Conservation (phyloP, 1,139 yeast genomes). For the Arxiozyma bovina region DNA sequence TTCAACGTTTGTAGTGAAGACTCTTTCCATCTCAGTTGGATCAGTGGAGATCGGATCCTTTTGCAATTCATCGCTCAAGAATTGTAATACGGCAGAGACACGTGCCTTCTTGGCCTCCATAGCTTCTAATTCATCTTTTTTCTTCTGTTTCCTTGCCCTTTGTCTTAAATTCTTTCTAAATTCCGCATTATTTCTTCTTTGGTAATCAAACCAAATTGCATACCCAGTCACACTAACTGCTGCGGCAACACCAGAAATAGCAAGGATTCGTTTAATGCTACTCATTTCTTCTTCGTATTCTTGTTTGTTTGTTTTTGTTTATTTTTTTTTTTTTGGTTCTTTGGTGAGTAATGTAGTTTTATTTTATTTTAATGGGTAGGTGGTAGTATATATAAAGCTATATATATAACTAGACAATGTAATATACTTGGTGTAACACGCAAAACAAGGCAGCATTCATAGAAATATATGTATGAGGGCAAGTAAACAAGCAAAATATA, state of each 20-base stretch:
- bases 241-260: slow-evolving; percentile 9
- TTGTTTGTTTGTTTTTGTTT: not conserved
- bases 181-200: slow-evolving; percentile 71
- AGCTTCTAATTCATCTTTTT: slow-evolving; percentile 48
- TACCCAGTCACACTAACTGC: slow-evolving; percentile 11
- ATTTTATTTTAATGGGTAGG: not conserved
- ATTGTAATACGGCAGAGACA: slow-evolving; percentile 51
- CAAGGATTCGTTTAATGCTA: slow-evolving; percentile 2
- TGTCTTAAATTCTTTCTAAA: slow-evolving; percentile 72
- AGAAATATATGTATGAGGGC: not conserved
- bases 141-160: slow-evolving; percentile 51
- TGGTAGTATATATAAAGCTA: too few species aligned
- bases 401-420: too few species aligned
- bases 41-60: slow-evolving; percentile 71
- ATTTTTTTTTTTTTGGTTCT: not conserved
- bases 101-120: slow-evolving; percentile 55
- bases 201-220: slow-evolving; percentile 78
- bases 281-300: not conserved
- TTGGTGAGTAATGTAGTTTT: not conserved
- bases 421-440: not conserved
- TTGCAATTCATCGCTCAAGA: slow-evolving; percentile 55
- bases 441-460: too few species aligned
- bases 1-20: slow-evolving; percentile 78
- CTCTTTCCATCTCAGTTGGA: slow-evolving; percentile 54
- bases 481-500: too few species aligned